Percentiles rank a stretch among this genome's conserved stretches.
Evolutionary conservation across 2,329 filamentous ascomycete genomes (phyloP).

Genomic region (Talaromyces rugulosus): DNA sequence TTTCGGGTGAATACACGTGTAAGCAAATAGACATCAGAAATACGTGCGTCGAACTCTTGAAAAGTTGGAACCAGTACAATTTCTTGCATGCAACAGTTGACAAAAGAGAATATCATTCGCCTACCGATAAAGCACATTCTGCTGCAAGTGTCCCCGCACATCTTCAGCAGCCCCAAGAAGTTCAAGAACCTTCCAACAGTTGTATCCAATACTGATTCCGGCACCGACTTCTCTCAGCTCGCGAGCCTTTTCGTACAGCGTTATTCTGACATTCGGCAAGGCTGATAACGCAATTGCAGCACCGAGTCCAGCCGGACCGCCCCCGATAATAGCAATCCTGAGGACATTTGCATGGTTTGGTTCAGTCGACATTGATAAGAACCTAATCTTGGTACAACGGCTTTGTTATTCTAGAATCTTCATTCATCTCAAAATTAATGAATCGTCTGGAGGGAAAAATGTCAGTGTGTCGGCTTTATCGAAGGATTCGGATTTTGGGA

Average conservation of each 20-base stretch:
- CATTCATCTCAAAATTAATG: not conserved
- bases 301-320: conserved; percentile 5
- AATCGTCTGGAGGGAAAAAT: not conserved
- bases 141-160: not conserved
- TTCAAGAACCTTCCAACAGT: conserved; percentile 6
- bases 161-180: conserved; percentile 4
- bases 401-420: not conserved
- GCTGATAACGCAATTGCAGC: conserved; percentile 4
- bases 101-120: too few relatives aligned
- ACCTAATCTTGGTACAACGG: not conserved
- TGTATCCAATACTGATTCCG: conserved; percentile 4
- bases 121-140: not conserved
- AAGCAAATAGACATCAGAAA: not conserved
- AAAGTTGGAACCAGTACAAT: not conserved
- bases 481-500: not conserved
- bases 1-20: not conserved
- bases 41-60: too few relatives aligned
- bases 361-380: not conserved
- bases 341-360: not conserved
- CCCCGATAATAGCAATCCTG: conserved; percentile 4
- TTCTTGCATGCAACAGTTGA: not conserved
- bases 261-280: conserved; percentile 1
- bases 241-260: conserved; percentile 6
- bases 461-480: not conserved
- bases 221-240: conserved; percentile 7